A percentile compares a stretch with the other conserved stretches of the same genome.
Conservation (phyloP, 2,329 filamentous ascomycete species). For the Lanzia echinophila region DNA sequence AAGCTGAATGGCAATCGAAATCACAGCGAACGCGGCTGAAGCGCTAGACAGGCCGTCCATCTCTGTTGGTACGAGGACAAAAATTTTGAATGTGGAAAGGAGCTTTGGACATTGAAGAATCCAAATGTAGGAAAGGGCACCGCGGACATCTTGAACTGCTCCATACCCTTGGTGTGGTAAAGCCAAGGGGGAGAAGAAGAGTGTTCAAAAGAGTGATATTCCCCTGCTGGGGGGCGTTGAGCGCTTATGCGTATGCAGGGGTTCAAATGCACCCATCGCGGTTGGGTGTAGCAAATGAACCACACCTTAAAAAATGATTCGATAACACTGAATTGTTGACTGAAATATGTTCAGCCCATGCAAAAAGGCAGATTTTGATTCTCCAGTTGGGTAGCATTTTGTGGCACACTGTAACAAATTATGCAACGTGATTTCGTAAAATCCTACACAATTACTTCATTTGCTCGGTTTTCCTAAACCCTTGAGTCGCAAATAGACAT, state of each 20-base stretch:
- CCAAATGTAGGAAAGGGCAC: too few species aligned
- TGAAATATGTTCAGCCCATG: background rate
- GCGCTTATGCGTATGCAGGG: background rate
- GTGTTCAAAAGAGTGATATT: background rate
- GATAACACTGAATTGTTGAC: background rate
- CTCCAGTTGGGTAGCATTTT: background rate
- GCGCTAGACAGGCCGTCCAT: constrained; percentile 5
- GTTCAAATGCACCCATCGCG: background rate
- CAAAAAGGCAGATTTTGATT: background rate
- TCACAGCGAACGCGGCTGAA: constrained; percentile 1
- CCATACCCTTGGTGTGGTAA: too few species aligned
- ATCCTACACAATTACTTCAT: constrained; percentile 2
- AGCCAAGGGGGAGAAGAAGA: background rate
- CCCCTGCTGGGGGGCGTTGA: background rate
- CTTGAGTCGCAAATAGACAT: constrained; percentile 56
- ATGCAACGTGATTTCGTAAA: too few species aligned
- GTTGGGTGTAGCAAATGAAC: background rate
- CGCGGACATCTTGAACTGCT: too few species aligned
- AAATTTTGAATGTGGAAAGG: too few species aligned
- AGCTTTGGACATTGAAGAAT: too few species aligned
- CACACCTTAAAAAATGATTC: constrained; percentile 1
- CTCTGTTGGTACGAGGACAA: background rate
- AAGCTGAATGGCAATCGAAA: background rate
- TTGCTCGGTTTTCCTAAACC: constrained; percentile 24
- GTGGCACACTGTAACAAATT: too few species aligned